These are phyloP conservation scores for Lycium ferocissimum DNA, from an alignment of 257 asterid genomes.

Conservation along the genomic window DNA sequence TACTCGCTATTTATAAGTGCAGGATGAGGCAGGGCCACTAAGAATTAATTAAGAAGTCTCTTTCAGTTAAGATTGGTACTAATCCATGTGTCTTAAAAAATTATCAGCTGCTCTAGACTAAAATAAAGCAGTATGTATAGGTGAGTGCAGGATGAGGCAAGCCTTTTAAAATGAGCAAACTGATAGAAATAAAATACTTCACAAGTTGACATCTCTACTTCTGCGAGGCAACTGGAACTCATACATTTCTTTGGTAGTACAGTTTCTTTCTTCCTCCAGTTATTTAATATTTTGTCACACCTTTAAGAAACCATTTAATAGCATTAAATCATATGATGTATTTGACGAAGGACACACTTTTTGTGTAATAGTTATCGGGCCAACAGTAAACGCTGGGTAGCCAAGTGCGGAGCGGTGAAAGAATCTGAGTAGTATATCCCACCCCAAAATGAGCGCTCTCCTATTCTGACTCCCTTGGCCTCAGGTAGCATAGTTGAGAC, in stretches of 20 bases:
- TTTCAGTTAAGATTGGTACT: constrained; percentile 49
- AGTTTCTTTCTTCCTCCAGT: not conserved
- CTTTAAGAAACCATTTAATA: not conserved
- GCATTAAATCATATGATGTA: not conserved
- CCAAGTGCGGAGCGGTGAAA: not conserved
- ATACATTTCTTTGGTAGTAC: not conserved
- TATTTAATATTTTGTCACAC: not conserved
- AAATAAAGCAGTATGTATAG: constrained; percentile 31
- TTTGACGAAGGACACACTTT: not conserved
- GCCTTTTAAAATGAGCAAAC: constrained; percentile 22
- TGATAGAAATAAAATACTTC: not conserved
- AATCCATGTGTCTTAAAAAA: constrained; percentile 40
- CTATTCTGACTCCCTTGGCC: not conserved
- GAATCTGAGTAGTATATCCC: not conserved
- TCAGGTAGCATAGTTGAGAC: not conserved
- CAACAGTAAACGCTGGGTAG: not conserved
- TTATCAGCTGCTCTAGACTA: constrained; percentile 27
- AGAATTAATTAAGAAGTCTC: constrained; percentile 35
- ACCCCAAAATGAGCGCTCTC: not conserved
- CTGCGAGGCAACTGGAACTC: not conserved
- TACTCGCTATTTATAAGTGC: constrained; percentile 47
- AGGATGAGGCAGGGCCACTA: constrained; percentile 40
- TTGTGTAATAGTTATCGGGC: not conserved
- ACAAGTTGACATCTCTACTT: not conserved
- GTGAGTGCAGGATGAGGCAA: constrained; percentile 32